These are phyloP conservation scores for Barnettozyma wickerhamii DNA, from an alignment of 805 yeast genomes.

Conservation along the genomic window DNA sequence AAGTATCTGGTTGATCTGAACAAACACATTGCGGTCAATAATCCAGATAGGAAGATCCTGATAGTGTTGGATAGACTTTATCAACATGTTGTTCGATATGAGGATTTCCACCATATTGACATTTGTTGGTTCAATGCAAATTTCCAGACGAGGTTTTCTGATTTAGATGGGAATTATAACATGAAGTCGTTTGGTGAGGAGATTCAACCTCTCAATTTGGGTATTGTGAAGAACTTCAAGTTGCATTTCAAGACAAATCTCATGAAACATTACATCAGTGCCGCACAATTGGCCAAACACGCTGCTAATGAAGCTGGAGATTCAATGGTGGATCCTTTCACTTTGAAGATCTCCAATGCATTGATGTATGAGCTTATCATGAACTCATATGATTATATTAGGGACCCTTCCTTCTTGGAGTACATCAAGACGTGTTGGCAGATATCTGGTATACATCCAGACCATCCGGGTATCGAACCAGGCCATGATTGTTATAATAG, in stretches of 20 bases:
- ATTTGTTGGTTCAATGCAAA: conserved; percentile 25
- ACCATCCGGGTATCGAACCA: background rate
- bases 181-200: conserved; percentile 12
- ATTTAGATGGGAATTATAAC: conserved; percentile 10
- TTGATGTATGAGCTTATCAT: conserved; percentile 7
- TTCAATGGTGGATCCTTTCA: background rate
- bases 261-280: conserved; percentile 14
- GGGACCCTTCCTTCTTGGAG: background rate
- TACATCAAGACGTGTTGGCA: conserved; percentile 11
- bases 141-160: conserved; percentile 12
- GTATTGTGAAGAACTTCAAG: conserved; percentile 31
- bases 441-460: background rate
- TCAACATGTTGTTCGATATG: conserved; percentile 32
- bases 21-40: conserved; percentile 1
- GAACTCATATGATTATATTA: conserved; percentile 1
- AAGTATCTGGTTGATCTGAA: conserved; percentile 17
- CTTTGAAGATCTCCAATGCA: conserved; percentile 1
- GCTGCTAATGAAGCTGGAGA: background rate
- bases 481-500: background rate
- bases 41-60: conserved; percentile 21
- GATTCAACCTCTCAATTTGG: conserved; percentile 30
- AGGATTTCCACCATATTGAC: conserved; percentile 26
- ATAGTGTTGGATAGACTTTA: conserved; percentile 31
- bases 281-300: background rate
- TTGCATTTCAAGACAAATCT: conserved; percentile 19